These are phyloP conservation scores for Amauroascus verrucosus DNA, from an alignment of 2,329 filamentous ascomycete species.

Conservation along the genomic window DNA sequence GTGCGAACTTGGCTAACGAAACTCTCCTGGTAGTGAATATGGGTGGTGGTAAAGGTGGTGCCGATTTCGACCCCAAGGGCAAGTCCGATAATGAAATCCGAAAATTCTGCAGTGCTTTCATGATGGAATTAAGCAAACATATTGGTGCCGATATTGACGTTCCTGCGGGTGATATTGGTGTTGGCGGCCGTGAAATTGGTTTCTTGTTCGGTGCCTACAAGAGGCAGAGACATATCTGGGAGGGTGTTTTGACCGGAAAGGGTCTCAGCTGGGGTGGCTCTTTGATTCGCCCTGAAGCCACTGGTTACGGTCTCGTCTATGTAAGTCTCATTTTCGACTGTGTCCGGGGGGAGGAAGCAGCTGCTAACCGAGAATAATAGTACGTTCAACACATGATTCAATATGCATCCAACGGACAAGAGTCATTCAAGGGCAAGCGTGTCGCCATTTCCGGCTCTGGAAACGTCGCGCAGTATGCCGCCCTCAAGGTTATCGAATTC, in stretches of 20 bases:
- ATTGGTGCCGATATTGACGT: conserved; percentile 95
- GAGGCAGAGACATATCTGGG: conserved; percentile 77
- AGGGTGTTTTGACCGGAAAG: conserved; percentile 95
- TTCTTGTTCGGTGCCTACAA: conserved; percentile 94
- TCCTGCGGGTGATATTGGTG: conserved; percentile 93
- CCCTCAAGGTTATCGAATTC: conserved; percentile 91
- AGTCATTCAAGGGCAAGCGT: conserved; percentile 78
- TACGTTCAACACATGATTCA: conserved; percentile 93
- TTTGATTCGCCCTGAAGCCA: conserved; percentile 92
- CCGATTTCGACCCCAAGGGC: conserved; percentile 98
- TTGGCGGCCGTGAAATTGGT: conserved; percentile 82
- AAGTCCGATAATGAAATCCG: conserved; percentile 97
- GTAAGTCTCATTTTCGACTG: conserved; percentile 30
- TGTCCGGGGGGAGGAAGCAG: neutral
- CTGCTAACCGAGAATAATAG: conserved; percentile 25
- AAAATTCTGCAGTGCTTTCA: conserved; percentile 91
- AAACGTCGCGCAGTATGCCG: conserved; percentile 96
- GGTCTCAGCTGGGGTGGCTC: conserved; percentile 84
- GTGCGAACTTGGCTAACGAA: neutral
- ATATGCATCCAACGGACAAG: conserved; percentile 66
- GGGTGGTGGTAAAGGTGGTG: conserved; percentile 94
- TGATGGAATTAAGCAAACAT: conserved; percentile 90
- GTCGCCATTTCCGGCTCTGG: conserved; percentile 94
- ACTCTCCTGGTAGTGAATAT: conserved; percentile 62
- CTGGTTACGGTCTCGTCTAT: conserved; percentile 92